phyloP scores from a whole-genome alignment of 2,329 filamentous ascomycete genomes.

The Fusarium agapanthi region DNA sequence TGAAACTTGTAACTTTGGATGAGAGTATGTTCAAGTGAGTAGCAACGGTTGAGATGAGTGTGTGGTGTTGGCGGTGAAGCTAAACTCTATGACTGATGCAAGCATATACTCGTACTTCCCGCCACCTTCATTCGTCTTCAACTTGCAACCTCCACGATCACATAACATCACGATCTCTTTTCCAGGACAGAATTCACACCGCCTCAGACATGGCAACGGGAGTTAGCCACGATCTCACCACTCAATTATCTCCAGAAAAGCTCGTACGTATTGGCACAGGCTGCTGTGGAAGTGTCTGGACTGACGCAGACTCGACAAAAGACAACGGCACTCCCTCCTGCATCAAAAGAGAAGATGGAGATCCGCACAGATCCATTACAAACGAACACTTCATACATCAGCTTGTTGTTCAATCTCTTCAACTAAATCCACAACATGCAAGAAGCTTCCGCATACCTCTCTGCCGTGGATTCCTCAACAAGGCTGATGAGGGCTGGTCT shows the following conservation, averaged over 20 bases:
- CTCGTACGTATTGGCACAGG: constrained; percentile 14
- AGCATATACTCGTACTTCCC: not conserved
- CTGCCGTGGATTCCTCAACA: not conserved
- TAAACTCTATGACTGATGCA: not conserved
- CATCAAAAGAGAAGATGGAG: constrained; percentile 31
- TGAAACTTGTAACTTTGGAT: too few species aligned
- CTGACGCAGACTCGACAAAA: not conserved
- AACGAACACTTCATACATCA: constrained; percentile 32
- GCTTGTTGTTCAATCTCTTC: not conserved
- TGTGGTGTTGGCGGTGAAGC: not conserved
- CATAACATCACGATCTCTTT: too few species aligned
- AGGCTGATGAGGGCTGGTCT: constrained; percentile 18
- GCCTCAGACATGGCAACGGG: not conserved
- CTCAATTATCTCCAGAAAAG: constrained; percentile 20
- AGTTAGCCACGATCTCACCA: not conserved
- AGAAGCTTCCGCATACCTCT: not conserved
- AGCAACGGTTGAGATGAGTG: not conserved
- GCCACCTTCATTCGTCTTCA: not conserved
- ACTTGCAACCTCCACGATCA: not conserved
- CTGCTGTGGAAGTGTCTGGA: constrained; percentile 28
- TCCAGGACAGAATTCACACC: not conserved
- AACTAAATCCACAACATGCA: not conserved
- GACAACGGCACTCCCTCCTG: not conserved
- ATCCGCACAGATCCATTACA: constrained; percentile 12
- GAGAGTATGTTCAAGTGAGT: not conserved